Evolutionary conservation across 306 rosid genomes (phyloP).

Genomic region (Hippophae rhamnoides): DNA sequence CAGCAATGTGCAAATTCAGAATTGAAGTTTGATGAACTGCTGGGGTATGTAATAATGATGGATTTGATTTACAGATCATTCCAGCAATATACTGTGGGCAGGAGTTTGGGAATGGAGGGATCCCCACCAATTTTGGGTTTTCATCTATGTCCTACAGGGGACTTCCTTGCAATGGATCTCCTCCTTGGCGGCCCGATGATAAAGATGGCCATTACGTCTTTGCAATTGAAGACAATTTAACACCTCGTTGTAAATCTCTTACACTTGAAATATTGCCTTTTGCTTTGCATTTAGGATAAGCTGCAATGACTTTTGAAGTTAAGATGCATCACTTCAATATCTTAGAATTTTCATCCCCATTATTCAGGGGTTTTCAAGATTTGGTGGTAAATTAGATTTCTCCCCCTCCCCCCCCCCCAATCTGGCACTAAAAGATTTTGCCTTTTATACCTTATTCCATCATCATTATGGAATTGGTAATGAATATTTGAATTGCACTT

Average conservation of each 20-base stretch:
- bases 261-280: neutral
- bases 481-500: too few species aligned
- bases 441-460: too few species aligned
- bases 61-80: conserved; percentile 30
- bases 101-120: conserved; percentile 49
- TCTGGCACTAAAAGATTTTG: too few species aligned
- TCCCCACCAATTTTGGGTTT: conserved; percentile 39
- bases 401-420: too few species aligned
- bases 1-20: neutral
- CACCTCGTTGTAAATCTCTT: conserved; percentile 49
- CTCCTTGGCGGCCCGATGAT: conserved; percentile 78
- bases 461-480: too few species aligned
- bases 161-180: conserved; percentile 50
- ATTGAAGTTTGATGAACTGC: neutral
- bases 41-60: neutral
- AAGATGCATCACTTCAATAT: too few species aligned
- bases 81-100: conserved; percentile 48
- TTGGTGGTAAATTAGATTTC: too few species aligned
- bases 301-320: neutral
- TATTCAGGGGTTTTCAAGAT: too few species aligned
- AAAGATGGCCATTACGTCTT: conserved; percentile 69
- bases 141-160: conserved; percentile 49
- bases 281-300: neutral
- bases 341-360: too few species aligned
- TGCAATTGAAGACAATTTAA: conserved; percentile 52